Evolutionary conservation across 2,329 filamentous ascomycete genomes (phyloP), one percentile per base, ranked within the genome.

Genomic region (Scedosporium dehoogii): DNA sequence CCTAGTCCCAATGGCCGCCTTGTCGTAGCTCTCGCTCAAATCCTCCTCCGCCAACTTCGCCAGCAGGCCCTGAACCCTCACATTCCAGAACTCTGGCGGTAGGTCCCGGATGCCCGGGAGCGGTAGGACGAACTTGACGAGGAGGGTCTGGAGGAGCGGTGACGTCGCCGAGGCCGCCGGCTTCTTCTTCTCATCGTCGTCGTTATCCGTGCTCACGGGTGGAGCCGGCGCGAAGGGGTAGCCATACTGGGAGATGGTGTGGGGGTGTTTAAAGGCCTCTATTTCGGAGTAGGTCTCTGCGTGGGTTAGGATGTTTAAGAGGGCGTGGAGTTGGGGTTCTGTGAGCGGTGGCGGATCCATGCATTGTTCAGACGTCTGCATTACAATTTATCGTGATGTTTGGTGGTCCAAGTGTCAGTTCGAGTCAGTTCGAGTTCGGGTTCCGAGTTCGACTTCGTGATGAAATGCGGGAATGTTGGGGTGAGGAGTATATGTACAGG

Each of bases 21-120:
- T 91, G 71, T 93, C 90, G 69, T 92, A 93, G 70, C 88, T 91
- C 72, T 93, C 90, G 1, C 88, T 91, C 38, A 93, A 76, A 59
- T 90, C 85, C 1, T 85, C 88, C 38, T 85, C 81, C 7, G 81
- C 85, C 61, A 93, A 76, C 68, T 84, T 79, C 67, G 77, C 74
- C 67, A 90, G 76, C 16, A 91, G 72, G 1, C 80, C 79, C 66
- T 84, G 81, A 25, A 88, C 76, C 55, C 83, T 79, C n/a, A 79
- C 76, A 41, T 78, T 79, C 87, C 87, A 91, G 72, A 89, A 90
- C 3, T 83, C 82, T 1, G 76, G 70, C 0, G 84, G 79, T 2
- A 93, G 76, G 64, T 86, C 82, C 59, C 80, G 79, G 46, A 91
- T 72, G 0, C 87, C 88, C 0, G 90, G 90, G 21, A 91, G 77